These are phyloP conservation scores for Lipomyces chichibuensis DNA, from an alignment of 805 yeast species.

Conservation along the genomic window DNA sequence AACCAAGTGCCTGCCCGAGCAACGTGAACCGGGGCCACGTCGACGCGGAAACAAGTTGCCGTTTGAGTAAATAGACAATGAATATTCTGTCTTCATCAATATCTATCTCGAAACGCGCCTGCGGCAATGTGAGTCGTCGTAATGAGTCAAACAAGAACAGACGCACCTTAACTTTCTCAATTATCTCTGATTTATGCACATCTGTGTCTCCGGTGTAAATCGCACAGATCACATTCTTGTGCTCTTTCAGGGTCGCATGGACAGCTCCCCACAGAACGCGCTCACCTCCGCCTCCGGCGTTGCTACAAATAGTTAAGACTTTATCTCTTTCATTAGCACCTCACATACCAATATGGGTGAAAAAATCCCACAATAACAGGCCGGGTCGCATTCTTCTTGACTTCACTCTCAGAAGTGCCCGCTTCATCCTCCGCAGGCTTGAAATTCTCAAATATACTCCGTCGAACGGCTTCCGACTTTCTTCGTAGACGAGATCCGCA, in stretches of 20 bases:
- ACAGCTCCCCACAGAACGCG: slow-evolving; percentile 95
- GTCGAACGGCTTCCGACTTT: slow-evolving; percentile 16
- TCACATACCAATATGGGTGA: slow-evolving; percentile 67
- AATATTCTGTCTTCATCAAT: slow-evolving; percentile 57
- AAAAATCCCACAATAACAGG: slow-evolving; percentile 73
- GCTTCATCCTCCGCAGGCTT: not conserved
- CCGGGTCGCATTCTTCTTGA: slow-evolving; percentile 9
- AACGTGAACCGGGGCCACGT: slow-evolving; percentile 82
- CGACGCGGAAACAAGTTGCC: slow-evolving; percentile 65
- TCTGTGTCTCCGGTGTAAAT: slow-evolving; percentile 70
- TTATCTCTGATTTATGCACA: slow-evolving; percentile 42
- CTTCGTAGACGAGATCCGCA: slow-evolving; percentile 21
- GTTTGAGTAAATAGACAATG: slow-evolving; percentile 60
- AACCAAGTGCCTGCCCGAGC: slow-evolving; percentile 85
- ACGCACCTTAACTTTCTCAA: slow-evolving; percentile 48
- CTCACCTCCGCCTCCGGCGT: slow-evolving; percentile 98
- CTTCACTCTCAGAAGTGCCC: slow-evolving; percentile 3
- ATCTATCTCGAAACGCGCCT: slow-evolving; percentile 56
- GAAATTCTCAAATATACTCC: slow-evolving; percentile 3
- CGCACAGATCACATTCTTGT: slow-evolving; percentile 57
- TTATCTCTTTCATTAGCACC: not conserved
- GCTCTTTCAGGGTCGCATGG: slow-evolving; percentile 60
- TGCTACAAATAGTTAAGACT: slow-evolving; percentile 50
- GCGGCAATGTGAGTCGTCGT: not conserved
- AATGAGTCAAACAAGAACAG: not conserved